Evolutionary conservation across 768 basidiomycete genomes (phyloP).

Genomic region (Termitomyces titanicus): DNA sequence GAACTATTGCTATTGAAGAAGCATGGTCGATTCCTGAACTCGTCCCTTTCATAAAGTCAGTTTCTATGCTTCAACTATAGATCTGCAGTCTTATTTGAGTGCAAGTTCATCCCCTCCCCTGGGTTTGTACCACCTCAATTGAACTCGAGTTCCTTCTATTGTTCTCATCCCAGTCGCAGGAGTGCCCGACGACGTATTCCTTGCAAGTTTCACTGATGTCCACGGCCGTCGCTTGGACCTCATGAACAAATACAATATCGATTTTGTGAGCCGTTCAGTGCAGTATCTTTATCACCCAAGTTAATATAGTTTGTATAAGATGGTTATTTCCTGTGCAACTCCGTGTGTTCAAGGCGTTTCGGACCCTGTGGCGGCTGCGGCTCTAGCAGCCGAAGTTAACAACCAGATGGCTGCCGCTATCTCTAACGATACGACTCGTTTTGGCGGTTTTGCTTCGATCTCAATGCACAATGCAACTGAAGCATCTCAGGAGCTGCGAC

Average conservation of each 20-base stretch:
- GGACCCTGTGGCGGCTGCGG: slow-evolving; percentile 28
- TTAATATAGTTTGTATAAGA: slow-evolving; percentile 17
- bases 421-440: slow-evolving; percentile 34
- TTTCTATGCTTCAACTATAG: background rate
- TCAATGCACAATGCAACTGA: slow-evolving; percentile 42
- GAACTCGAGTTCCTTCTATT: background rate
- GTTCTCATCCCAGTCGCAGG: slow-evolving; percentile 15
- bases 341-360: slow-evolving; percentile 38
- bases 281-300: background rate
- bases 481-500: slow-evolving; percentile 36
- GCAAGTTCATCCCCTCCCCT: slow-evolving; percentile 16
- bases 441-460: slow-evolving; percentile 39
- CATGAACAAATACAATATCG: slow-evolving; percentile 35
- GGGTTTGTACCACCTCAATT: slow-evolving; percentile 12
- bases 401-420: slow-evolving; percentile 33
- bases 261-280: slow-evolving; percentile 26
- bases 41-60: slow-evolving; percentile 22
- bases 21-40: slow-evolving; percentile 36
- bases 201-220: slow-evolving; percentile 33
- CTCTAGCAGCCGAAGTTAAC: slow-evolving; percentile 32
- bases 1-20: slow-evolving; percentile 37
- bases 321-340: slow-evolving; percentile 34
- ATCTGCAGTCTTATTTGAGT: background rate
- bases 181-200: slow-evolving; percentile 25
- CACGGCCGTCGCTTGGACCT: slow-evolving; percentile 31